These are phyloP conservation scores for Rhodomyrtus tomentosa DNA, from an alignment of 345 rosid species.

Conservation along the genomic window DNA sequence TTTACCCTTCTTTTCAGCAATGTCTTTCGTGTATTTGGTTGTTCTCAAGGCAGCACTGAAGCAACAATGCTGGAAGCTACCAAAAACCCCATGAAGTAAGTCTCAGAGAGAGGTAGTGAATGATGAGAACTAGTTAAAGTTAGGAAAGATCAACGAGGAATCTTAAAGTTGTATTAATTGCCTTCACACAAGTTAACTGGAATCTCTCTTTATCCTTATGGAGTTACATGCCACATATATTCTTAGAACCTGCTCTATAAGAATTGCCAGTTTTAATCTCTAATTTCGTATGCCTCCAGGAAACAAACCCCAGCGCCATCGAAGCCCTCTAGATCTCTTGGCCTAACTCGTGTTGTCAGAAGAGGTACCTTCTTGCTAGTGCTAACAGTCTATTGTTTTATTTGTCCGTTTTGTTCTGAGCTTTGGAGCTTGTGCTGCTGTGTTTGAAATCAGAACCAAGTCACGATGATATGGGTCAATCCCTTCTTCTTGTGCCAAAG, in stretches of 20 bases:
- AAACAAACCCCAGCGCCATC: slow-evolving; percentile 36
- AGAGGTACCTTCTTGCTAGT: slow-evolving; percentile 24
- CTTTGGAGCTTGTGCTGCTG: neutral
- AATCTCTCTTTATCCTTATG: neutral
- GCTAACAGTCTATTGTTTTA: neutral
- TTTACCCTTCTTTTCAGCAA: slow-evolving; percentile 34
- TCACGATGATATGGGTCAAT: too few species aligned
- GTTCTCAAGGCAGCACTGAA: slow-evolving; percentile 38
- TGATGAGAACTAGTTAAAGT: neutral
- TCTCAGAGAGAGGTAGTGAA: neutral
- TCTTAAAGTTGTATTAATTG: neutral
- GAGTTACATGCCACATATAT: neutral
- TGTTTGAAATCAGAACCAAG: too few species aligned
- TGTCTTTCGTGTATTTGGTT: slow-evolving; percentile 59
- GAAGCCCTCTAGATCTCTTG: slow-evolving; percentile 45
- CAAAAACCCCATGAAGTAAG: slow-evolving; percentile 63
- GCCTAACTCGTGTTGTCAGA: slow-evolving; percentile 40
- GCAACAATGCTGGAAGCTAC: slow-evolving; percentile 51
- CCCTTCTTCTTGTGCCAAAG: too few species aligned
- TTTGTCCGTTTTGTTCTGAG: neutral
- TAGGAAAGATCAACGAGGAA: neutral
- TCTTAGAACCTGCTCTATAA: neutral
- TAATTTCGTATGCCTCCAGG: slow-evolving; percentile 15
- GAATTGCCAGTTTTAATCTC: neutral
- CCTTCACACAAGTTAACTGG: neutral